A percentile compares a stretch with the other conserved stretches of the same genome.
These are phyloP conservation scores for Chaetomium olivaceum DNA, from an alignment of 2,329 filamentous ascomycete species.

Conservation along the genomic window DNA sequence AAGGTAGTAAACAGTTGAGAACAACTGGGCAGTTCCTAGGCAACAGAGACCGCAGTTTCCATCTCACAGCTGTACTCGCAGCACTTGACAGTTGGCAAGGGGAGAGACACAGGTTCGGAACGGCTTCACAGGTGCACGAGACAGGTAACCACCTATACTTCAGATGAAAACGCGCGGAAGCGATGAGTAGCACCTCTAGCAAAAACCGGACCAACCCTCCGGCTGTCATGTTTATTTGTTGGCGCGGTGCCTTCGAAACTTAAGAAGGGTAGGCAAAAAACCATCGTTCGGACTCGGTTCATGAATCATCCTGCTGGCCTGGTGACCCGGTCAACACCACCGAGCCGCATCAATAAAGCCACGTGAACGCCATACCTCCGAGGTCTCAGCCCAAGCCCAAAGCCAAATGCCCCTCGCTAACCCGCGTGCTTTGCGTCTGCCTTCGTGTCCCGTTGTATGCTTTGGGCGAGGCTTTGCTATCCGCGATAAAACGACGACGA, in stretches of 20 bases:
- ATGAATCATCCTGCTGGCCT: background rate
- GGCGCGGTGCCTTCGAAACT: background rate
- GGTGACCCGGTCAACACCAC: conserved; percentile 9
- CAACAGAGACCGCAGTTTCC: background rate
- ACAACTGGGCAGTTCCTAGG: background rate
- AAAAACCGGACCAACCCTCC: background rate
- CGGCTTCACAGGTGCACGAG: background rate
- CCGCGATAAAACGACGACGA: background rate
- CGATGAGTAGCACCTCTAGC: background rate
- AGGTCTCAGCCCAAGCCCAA: background rate
- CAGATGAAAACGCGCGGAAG: background rate
- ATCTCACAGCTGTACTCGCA: background rate
- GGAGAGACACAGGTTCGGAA: background rate
- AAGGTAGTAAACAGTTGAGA: background rate
- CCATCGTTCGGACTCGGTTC: background rate
- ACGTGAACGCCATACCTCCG: conserved; percentile 12
- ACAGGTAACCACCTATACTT: background rate
- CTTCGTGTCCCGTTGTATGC: background rate
- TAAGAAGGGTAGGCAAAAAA: background rate
- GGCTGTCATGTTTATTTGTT: background rate
- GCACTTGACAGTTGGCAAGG: background rate
- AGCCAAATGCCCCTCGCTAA: background rate
- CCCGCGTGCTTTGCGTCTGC: too few relatives aligned
- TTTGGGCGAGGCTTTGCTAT: background rate
- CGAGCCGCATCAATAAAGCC: background rate